Evolutionary conservation across 805 yeast species (phyloP), one percentile per base, ranked within the genome.

Genomic region (Ogataea pilisensis): DNA sequence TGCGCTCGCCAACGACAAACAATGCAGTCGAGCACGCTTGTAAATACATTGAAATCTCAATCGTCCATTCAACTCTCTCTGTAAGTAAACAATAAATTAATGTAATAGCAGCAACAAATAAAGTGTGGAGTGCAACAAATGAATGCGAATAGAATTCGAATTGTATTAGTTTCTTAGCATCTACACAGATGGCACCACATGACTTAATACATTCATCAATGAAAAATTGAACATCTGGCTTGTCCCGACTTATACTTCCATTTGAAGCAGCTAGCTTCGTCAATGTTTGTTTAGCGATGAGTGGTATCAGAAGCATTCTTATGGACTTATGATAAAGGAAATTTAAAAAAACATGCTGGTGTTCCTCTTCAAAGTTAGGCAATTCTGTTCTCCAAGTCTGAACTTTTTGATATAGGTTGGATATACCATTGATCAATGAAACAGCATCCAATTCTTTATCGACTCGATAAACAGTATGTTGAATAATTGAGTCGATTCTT

Each of bases 21-120:
- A 54, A 32, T 8, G 57, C 43, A 2, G 54, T 53, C 1, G 59
- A 55, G 26, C 59, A 55, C 3, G 57, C 43, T 21, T 52, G 56
- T 19, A 55, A 32, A 36, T 48, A 46, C 4, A 45, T 45, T n/a
- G 57, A 43, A 7, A 50, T 43, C 26, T 54, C 57, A 21, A 48
- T 37, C 1, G 50, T 35, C 56, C 57, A 55, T 21, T 44, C 51
- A n/a, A 53, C 26, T 25, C 39, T 43, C 19, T 45, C 49, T 3
- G 51, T 46, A 20, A 50, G 31, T 13, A 54, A 38, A 29, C 55
- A 50, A 25, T 51, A 53, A 3, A 54, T 48, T 20, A 55, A 28
- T 1, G 59, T 53, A 46, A 51, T 48, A 2, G 55, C 57, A 18
- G 58, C 41, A 12, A 51, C 53, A 37, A 48, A 54, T 4, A 54